Conservation (phyloP, 148 eudicot species). For the Gaultheria prostrata region DNA sequence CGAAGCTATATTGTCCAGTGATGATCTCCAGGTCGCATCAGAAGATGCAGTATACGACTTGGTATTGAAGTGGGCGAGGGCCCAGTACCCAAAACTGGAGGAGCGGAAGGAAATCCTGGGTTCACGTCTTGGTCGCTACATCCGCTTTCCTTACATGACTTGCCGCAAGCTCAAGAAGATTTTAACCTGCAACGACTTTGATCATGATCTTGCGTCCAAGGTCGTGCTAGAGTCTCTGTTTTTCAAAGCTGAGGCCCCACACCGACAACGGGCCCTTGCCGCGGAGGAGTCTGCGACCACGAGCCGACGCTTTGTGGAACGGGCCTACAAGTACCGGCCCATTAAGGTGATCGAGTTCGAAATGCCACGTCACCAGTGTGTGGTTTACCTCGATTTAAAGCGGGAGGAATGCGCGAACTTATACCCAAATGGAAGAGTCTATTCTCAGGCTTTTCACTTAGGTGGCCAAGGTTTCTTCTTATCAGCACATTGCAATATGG, state of each 20-base stretch:
- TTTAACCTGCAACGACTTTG: constrained; percentile 78
- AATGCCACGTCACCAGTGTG: constrained; percentile 77
- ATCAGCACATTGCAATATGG: constrained; percentile 94
- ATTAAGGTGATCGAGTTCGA: constrained; percentile 87
- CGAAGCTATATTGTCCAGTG: constrained; percentile 80
- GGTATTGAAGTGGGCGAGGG: constrained; percentile 73
- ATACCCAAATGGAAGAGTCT: constrained; percentile 76
- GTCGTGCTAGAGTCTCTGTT: constrained; percentile 88
- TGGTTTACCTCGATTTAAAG: constrained; percentile 83
- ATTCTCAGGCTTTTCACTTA: constrained; percentile 91
- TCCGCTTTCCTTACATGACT: constrained; percentile 86
- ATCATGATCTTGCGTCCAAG: constrained; percentile 75
- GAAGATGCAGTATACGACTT: constrained; percentile 91
- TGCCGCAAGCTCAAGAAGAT: constrained; percentile 81
- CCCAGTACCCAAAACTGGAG: constrained; percentile 64
- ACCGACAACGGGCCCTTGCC: constrained; percentile 64
- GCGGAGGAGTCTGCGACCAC: constrained; percentile 53
- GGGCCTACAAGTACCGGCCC: constrained; percentile 85
- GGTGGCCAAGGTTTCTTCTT: constrained; percentile 94
- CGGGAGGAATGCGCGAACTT: constrained; percentile 71
- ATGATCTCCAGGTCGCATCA: constrained; percentile 89
- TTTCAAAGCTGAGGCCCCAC: constrained; percentile 89
- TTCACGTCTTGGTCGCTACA: constrained; percentile 61
- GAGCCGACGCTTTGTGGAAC: constrained; percentile 59
- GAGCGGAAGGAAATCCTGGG: constrained; percentile 78